Conservation (phyloP, 768 basidiomycete species). For the Leccinum disarticulatum region DNA sequence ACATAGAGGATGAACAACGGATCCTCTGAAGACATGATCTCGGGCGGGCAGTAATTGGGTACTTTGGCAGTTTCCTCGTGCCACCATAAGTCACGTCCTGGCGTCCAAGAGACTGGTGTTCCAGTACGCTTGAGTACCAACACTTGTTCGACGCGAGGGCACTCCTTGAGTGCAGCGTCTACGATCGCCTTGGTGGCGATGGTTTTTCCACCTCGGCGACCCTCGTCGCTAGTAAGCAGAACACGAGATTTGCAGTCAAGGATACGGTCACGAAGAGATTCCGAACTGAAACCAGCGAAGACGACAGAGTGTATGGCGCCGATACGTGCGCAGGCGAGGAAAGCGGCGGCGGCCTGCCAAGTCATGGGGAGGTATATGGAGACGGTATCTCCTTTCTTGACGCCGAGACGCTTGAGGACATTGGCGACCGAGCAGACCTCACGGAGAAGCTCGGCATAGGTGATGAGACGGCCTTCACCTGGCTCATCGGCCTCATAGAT, state of each 20-base stretch:
- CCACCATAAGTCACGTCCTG: slow-evolving; percentile 94
- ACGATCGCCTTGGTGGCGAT: slow-evolving; percentile 95
- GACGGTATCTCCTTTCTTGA: slow-evolving; percentile 95
- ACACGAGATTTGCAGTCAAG: slow-evolving; percentile 87
- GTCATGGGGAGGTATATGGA: slow-evolving; percentile 94
- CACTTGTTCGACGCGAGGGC: slow-evolving; percentile 85
- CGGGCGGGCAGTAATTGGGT: slow-evolving; percentile 83
- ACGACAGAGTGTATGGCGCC: slow-evolving; percentile 97
- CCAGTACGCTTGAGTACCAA: slow-evolving; percentile 90
- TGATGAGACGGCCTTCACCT: slow-evolving; percentile 69
- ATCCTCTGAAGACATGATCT: slow-evolving; percentile 89
- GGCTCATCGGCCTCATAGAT: slow-evolving; percentile 99
- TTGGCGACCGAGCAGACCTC: slow-evolving; percentile 91
- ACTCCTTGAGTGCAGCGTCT: slow-evolving; percentile 84
- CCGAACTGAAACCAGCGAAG: slow-evolving; percentile 95
- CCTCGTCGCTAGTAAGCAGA: slow-evolving; percentile 96
- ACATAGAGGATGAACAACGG: slow-evolving; percentile 99
- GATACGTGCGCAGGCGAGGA: slow-evolving; percentile 97
- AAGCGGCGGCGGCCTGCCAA: slow-evolving; percentile 93
- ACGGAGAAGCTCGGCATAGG: slow-evolving; percentile 82
- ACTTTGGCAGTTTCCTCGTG: slow-evolving; percentile 88
- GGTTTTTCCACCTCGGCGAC: slow-evolving; percentile 87
- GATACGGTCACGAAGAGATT: slow-evolving; percentile 90
- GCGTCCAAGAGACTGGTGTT: slow-evolving; percentile 72
- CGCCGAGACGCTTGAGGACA: slow-evolving; percentile 82